phyloP scores from a whole-genome alignment of 768 basidiomycete genomes.

The Pulveroboletus frians region DNA sequence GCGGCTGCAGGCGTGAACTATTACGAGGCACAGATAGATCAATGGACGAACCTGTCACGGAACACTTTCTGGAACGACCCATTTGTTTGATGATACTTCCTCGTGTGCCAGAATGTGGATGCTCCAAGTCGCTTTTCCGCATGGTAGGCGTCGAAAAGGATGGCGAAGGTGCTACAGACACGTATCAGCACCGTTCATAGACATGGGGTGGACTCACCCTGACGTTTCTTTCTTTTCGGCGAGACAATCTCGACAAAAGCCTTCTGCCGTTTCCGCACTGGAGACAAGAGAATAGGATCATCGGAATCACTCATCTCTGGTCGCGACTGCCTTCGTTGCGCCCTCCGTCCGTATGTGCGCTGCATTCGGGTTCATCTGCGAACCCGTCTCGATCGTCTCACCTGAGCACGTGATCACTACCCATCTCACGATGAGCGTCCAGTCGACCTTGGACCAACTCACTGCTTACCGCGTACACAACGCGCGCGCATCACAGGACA shows the following conservation, averaged over 20 bases:
- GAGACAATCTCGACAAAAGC: slow-evolving; percentile 29
- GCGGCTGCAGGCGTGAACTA: slow-evolving; percentile 1
- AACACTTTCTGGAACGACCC: slow-evolving; percentile 65
- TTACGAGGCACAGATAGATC: not conserved
- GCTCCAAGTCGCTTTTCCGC: not conserved
- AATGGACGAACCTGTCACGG: slow-evolving; percentile 28
- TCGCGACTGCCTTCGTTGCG: slow-evolving; percentile 11
- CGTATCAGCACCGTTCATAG: not conserved
- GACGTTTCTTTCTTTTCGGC: not conserved
- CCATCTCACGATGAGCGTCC: slow-evolving; percentile 38
- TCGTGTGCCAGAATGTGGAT: no score
- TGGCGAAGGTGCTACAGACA: not conserved
- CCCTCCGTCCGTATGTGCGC: slow-evolving; percentile 34
- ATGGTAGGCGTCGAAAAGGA: not conserved
- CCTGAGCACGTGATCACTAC: not conserved
- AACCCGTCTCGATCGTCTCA: no score
- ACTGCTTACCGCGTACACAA: slow-evolving; percentile 51
- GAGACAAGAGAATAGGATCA: slow-evolving; percentile 2
- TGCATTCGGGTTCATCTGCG: slow-evolving; percentile 20
- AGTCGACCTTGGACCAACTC: slow-evolving; percentile 46
- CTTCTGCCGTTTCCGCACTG: slow-evolving; percentile 30
- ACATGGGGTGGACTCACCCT: not conserved
- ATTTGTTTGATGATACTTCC: slow-evolving; percentile 57
- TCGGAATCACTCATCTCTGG: not conserved
- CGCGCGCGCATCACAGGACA: slow-evolving; percentile 50